Evolutionary conservation across 306 rosid genomes (phyloP), one percentile per base, ranked within the genome.

Genomic region (Acacia crassicarpa): DNA sequence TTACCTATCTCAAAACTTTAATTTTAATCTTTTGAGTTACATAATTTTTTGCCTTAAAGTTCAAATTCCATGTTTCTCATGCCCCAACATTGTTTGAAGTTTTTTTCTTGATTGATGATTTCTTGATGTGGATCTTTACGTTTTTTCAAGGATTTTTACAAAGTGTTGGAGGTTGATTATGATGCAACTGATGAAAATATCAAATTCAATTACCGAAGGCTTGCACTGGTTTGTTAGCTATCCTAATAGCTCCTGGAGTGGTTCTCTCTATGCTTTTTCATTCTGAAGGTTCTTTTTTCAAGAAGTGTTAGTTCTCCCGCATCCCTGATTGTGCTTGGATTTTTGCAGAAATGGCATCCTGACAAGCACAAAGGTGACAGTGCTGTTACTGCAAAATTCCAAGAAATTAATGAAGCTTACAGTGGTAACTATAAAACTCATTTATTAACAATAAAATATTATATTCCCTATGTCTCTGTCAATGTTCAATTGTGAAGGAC

Each of bases 301-400:
- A 20, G 73, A 67, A 53, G 46, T 76, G 74, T 83, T 63, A 80
- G 83, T 75, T 67, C 83, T 79, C 62, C 32, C 59, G 51, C 63
- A 54, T 54, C 30, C 68, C 22, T 88, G 75, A 75, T 81, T 84
- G 75, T 80, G 71, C 67, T 80, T 80, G 48, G 27, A 68, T 85
- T 65, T 13, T 56, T 83, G 45, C 84, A 92, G 97, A 92, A 89
- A 80, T 92, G 97, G 97, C 97, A 92, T 87, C 97, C 97, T 59
- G 94, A 92, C 87, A 92, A 92, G 85, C 92, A 92, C 74, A 84
- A 81, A 35, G 92, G 87, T 87, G 92, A 89, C 63, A 51, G 41
- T 78, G 80, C 77, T 44, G 89, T 75, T 83, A 90, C 97, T 43
- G 84, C 88, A 77, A 92, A 90, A 84, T 92, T 92, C 84, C 97